Percentiles rank a stretch among this genome's conserved stretches.
Evolutionary conservation across 2,329 filamentous ascomycete species (phyloP).

Genomic region (Raffaelea arxii): DNA sequence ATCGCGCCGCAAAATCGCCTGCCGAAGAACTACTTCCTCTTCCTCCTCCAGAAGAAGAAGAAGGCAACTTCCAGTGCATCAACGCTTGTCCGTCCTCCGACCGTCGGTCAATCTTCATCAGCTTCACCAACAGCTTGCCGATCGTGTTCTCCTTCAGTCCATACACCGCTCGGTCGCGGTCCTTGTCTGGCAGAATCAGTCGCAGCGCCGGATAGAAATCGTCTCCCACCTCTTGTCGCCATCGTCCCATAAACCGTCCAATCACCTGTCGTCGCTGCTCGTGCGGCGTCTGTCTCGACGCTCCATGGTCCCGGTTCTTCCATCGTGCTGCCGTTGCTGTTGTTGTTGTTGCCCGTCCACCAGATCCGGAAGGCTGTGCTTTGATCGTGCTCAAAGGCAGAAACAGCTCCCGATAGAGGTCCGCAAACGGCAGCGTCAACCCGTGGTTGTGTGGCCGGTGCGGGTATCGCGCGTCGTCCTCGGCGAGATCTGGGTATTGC

Average conservation of each 20-base stretch:
- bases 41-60: too few relatives aligned
- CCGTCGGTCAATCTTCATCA: slow-evolving; percentile 84
- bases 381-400: slow-evolving; percentile 71
- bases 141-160: slow-evolving; percentile 89
- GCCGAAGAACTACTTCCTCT: slow-evolving; percentile 54
- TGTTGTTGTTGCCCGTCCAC: too few relatives aligned
- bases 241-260: slow-evolving; percentile 73
- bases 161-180: slow-evolving; percentile 86
- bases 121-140: slow-evolving; percentile 79
- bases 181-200: slow-evolving; percentile 85
- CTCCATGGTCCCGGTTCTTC: slow-evolving; percentile 45
- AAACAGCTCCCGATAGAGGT: slow-evolving; percentile 69
- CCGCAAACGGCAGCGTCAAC: slow-evolving; percentile 72
- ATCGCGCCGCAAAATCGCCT: slow-evolving; percentile 86
- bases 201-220: slow-evolving; percentile 92
- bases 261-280: slow-evolving; percentile 76
- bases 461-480: slow-evolving; percentile 50
- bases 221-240: slow-evolving; percentile 79
- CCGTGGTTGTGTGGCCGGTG: slow-evolving; percentile 73
- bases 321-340: slow-evolving; percentile 24
- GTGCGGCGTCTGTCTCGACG: slow-evolving; percentile 54
- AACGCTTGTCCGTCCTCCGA: slow-evolving; percentile 82
- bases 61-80: slow-evolving; percentile 85
- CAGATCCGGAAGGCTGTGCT: slow-evolving; percentile 61
- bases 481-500: slow-evolving; percentile 37